These are phyloP conservation scores for Blastomyces parvus DNA, from an alignment of 2,329 filamentous ascomycete species.

Conservation along the genomic window DNA sequence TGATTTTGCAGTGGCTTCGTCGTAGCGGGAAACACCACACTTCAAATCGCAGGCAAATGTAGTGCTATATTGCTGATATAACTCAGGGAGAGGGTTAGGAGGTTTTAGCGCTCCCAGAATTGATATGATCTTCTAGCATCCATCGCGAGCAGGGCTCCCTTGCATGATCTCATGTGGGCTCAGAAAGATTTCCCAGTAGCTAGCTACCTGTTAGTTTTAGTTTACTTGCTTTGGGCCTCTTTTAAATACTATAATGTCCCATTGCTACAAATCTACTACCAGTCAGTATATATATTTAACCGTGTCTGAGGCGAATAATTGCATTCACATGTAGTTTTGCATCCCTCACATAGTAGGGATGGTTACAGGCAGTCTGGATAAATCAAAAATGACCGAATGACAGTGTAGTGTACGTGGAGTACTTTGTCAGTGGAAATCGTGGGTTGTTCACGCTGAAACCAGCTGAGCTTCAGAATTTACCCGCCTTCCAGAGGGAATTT, in stretches of 20 bases:
- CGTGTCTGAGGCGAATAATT: neutral
- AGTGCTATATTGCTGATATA: neutral
- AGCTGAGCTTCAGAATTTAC: neutral
- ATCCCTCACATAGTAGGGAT: neutral
- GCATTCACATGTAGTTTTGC: neutral
- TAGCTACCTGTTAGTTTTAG: neutral
- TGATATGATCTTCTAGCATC: neutral
- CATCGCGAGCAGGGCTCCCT: neutral
- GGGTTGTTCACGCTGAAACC: neutral
- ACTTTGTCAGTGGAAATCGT: no score
- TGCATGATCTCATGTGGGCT: neutral
- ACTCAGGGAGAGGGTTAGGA: neutral
- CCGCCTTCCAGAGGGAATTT: neutral
- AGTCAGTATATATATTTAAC: neutral
- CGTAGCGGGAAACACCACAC: neutral
- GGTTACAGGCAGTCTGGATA: neutral
- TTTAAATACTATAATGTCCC: neutral
- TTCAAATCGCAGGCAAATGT: neutral
- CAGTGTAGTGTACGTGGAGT: no score
- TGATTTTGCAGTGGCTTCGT: neutral
- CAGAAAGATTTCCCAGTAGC: neutral
- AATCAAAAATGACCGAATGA: neutral
- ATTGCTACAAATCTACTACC: neutral
- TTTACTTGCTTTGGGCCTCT: neutral
- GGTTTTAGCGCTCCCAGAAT: neutral